Base-by-base conservation (phyloP, 257 asterid species). In the Schizonepeta tenuifolia region DNA sequence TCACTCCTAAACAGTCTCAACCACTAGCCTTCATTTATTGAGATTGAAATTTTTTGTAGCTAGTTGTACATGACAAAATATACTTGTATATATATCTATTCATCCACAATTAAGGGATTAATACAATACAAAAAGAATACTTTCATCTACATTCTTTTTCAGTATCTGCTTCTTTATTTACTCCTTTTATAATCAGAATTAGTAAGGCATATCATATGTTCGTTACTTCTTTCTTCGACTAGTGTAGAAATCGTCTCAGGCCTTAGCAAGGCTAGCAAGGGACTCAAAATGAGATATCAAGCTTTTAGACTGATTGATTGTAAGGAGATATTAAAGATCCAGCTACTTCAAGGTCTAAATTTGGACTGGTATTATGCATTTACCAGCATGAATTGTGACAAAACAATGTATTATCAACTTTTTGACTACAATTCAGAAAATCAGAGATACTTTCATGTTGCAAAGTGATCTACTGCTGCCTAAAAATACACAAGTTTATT, bases 1-100 rank as follows among this genome's bases (percentile, higher is more conserved):
- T 82, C 65, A n/a, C 74, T 81, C 70, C 86, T 77, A 70, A 84
- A 77, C 62, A 61, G 58, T 26, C 54, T 83, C 66, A 83, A 47
- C 44, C 69, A 69, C 57, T 73, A 74, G 75, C 1, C 46, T n/a
- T 26, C 31, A 47, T 56, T 1, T 9, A 0, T 5, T 35, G 56
- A 14, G 61, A 55, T 74, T 13, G 6, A 72, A 65, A 41, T 8
- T 51, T 64, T 71, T 71, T n/a, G 70, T 28, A 57, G 7, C 22
- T 49, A 49, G 41, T 7, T 0, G 55, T 49, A 49, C 24, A 49
- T 49, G 10, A 7, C n/a, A 49, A 49, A 49, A 49, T 49, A 49
- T 49, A 49, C 55, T 49, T n/a, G 22, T 49, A 15, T n/a, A n/a
- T 49, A 14, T 49, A n/a, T n/a, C 55, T 17, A 49, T 6, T 17